Conservation (phyloP, 768 basidiomycete genomes). For the Rhodotorula sphaerocarpa region DNA sequence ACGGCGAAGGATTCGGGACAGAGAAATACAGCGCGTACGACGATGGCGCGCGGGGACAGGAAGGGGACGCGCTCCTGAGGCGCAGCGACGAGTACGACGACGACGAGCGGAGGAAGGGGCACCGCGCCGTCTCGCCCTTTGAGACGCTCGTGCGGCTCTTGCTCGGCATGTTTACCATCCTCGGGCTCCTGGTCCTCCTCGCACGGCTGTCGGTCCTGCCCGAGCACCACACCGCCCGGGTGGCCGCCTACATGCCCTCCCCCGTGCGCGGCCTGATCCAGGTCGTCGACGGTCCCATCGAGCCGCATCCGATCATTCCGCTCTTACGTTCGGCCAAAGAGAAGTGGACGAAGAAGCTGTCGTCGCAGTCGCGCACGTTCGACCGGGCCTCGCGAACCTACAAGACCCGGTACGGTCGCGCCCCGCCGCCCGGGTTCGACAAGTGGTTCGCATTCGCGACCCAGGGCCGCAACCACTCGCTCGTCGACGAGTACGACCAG, state of each 20-base stretch:
- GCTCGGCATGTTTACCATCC: slow-evolving; percentile 7
- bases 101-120: not conserved
- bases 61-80: slow-evolving; percentile 3
- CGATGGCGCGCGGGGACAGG: not conserved
- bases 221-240: slow-evolving; percentile 6
- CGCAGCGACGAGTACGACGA: not conserved
- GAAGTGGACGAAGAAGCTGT: slow-evolving; percentile 31
- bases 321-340: slow-evolving; percentile 29
- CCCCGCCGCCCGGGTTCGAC: slow-evolving; percentile 38
- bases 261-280: slow-evolving; percentile 23
- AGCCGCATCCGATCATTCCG: slow-evolving; percentile 37
- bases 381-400: slow-evolving; percentile 34
- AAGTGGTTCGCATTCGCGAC: slow-evolving; percentile 41
- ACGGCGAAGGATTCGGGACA: too few relatives aligned
- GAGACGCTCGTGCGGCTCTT: slow-evolving; percentile 17
- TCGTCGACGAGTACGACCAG: slow-evolving; percentile 41
- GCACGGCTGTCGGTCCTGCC: slow-evolving; percentile 13
- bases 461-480: slow-evolving; percentile 39
- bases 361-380: slow-evolving; percentile 35
- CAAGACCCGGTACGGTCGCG: slow-evolving; percentile 33
- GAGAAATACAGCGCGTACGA: slow-evolving; percentile 17
- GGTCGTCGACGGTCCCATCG: not conserved
- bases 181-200: slow-evolving; percentile 16
- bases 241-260: slow-evolving; percentile 29
- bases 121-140: slow-evolving; percentile 1